A percentile compares a stretch with the other conserved stretches of the same genome.
These are phyloP conservation scores for Globisporangium ultimum DNA, from an alignment of 352 stramenopile species.

Conservation along the genomic window DNA sequence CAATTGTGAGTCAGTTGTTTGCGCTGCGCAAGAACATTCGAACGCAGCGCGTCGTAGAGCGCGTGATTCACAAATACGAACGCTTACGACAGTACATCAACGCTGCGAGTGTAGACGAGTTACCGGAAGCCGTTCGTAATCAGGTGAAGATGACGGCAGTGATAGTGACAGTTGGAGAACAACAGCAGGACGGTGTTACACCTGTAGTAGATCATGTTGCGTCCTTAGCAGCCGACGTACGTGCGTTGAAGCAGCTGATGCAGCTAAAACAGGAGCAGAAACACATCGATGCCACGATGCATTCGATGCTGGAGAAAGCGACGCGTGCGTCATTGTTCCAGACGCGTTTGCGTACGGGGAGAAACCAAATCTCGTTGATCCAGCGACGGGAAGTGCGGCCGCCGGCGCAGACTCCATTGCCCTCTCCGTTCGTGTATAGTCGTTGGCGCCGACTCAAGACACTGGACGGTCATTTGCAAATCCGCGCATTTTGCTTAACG, in stretches of 20 bases:
- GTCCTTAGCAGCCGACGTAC: conserved; percentile 64
- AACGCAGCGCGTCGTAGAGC: conserved; percentile 54
- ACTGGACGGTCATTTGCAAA: conserved; percentile 92
- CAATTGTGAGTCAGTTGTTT: conserved; percentile 49
- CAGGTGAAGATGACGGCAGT: conserved; percentile 24
- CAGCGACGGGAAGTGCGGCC: conserved; percentile 49
- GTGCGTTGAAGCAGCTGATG: conserved; percentile 70
- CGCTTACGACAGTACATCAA: conserved; percentile 52
- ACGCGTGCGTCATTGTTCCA: conserved; percentile 42
- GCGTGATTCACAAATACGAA: conserved; percentile 74
- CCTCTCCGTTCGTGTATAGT: conserved; percentile 70
- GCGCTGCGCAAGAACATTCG: conserved; percentile 35
- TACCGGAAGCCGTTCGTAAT: conserved; percentile 43
- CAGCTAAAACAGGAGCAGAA: conserved; percentile 50
- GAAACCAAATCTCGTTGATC: conserved; percentile 59
- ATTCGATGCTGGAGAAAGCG: conserved; percentile 32
- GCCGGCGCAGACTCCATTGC: conserved; percentile 24
- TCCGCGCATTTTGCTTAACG: conserved; percentile 94
- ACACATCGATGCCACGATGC: conserved; percentile 29
- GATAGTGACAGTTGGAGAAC: no score
- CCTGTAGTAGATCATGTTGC: conserved; percentile 31
- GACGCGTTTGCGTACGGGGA: conserved; percentile 37
- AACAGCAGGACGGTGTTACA: background rate
- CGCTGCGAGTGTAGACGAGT: conserved; percentile 41
- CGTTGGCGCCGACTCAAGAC: conserved; percentile 79